A percentile compares a stretch with the other conserved stretches of the same genome.
Evolutionary conservation across 2,329 filamentous ascomycete genomes (phyloP).

Genomic region (Ophioceras dolichostomum): DNA sequence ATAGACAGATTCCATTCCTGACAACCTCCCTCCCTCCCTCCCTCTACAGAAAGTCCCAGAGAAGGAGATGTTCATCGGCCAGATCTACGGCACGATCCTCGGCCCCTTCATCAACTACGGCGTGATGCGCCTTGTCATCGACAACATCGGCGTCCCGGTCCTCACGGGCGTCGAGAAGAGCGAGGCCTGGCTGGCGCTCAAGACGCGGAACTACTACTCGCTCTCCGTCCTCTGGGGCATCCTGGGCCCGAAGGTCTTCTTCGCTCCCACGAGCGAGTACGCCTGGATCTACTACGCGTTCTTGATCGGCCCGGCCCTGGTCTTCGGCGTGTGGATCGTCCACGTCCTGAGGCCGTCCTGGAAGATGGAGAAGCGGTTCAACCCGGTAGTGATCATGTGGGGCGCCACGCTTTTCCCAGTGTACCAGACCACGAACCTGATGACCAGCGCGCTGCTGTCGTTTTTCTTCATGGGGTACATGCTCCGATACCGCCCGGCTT

Average conservation of each 20-base stretch:
- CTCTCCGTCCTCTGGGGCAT: constrained; percentile 22
- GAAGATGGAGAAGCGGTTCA: constrained; percentile 14
- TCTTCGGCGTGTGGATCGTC: constrained; percentile 11
- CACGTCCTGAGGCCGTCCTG: constrained; percentile 15
- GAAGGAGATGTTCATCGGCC: constrained; percentile 20
- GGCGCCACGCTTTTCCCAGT: constrained; percentile 14
- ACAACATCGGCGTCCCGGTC: constrained; percentile 10
- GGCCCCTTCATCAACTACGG: constrained; percentile 19
- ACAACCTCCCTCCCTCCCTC: background rate
- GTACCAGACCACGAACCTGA: constrained; percentile 15
- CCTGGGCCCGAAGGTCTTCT: constrained; percentile 18
- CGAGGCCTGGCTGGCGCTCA: constrained; percentile 15
- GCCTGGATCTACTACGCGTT: constrained; percentile 17
- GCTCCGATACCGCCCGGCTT: constrained; percentile 16
- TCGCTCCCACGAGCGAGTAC: constrained; percentile 12
- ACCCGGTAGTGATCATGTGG: constrained; percentile 14
- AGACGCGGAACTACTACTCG: constrained; percentile 17
- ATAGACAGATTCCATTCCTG: too few species aligned
- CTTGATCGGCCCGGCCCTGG: constrained; percentile 14
- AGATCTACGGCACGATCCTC: constrained; percentile 19
- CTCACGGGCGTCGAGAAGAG: constrained; percentile 11
- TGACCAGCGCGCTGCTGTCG: constrained; percentile 13
- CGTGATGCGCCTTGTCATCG: constrained; percentile 16
- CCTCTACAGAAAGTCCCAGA: constrained; percentile 15
- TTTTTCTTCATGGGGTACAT: constrained; percentile 18